Conservation (phyloP, 495 filamentous ascomycete genomes). For the Aspergillus cristatus region DNA sequence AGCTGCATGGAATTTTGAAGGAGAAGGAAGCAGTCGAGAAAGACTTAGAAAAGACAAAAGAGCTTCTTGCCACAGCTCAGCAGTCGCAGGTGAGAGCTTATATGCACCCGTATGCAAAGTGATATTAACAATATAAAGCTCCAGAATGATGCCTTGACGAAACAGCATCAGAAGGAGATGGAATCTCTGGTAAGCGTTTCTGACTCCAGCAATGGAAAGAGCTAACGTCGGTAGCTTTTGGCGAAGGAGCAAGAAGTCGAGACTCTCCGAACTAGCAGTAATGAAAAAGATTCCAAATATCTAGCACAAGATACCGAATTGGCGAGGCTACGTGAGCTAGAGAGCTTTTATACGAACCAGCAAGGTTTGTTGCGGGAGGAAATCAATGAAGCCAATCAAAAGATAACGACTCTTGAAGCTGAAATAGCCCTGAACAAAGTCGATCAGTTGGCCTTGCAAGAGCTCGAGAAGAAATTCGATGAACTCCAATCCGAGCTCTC, state of each 20-base stretch:
- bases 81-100: constrained; percentile 17
- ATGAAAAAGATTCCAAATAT: constrained; percentile 9
- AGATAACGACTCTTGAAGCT: constrained; percentile 10
- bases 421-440: constrained; percentile 3
- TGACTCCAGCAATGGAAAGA: background rate
- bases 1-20: constrained; percentile 11
- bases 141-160: constrained; percentile 7
- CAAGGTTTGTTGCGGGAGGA: constrained; percentile 12
- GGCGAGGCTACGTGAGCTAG: constrained; percentile 12
- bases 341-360: constrained; percentile 10
- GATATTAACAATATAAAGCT: constrained; percentile 14
- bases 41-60: constrained; percentile 3
- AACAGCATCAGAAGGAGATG: constrained; percentile 3
- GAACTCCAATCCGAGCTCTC: constrained; percentile 2
- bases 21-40: constrained; percentile 17
- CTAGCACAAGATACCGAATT: constrained; percentile 15
- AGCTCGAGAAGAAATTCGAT: constrained; percentile 6
- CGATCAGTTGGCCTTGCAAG: constrained; percentile 1
- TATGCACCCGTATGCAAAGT: background rate
- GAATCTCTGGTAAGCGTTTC: constrained; percentile 9
- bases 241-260: constrained; percentile 15
- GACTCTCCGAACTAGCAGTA: constrained; percentile 8
- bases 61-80: constrained; percentile 13
- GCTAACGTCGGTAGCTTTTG: constrained; percentile 16
- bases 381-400: constrained; percentile 17